Base-by-base conservation (phyloP, 1,139 yeast species). In the Pichia sp. region DNA sequence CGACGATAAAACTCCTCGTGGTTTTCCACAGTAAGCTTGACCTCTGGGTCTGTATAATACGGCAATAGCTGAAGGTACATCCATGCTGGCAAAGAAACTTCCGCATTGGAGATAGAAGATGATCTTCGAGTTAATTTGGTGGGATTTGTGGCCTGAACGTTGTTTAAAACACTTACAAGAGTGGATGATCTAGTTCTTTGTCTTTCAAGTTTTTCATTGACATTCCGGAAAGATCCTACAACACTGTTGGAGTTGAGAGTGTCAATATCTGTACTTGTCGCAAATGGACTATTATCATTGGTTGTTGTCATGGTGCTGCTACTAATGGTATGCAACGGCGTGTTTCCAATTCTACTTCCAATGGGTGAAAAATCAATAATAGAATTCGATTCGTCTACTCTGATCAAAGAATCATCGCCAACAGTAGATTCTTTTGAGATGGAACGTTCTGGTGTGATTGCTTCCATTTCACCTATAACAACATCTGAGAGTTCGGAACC, bases 31-130 rank as follows among this genome's bases (percentile, higher is more conserved):
- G 48, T 46, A 18, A 55, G 38, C 32, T 53, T 48, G 4, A 53
- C 44, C 8, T 71, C 67, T 35, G 74, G 76, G 47, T 74, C 83
- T 1, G 85, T 73, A 53, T 82, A 83, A 50, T 82, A 83, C 0
- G 94, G 94, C 40, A 83, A 59, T 23, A 83, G 60, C 46, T 85
- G 78, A 40, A 82, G 63, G 50, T 82, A 81, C 86, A 82, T 81
- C 93, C 93, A 82, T 1, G 93, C 93, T 0, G 91, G 93, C 31
- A 83, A 59, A 32, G 76, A 69, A 14, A 82, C 84, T 54, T 81
- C 88, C 13, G 47, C 40, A 21, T 53, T 53, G n/a, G 60, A 56
- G 15, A 55, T 43, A 2, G 59, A 53, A 1, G 59, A 54, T 4
- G 51, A 40, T 21, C 60, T 44, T 26, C 58, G 40, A 2, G 59